Conservation (phyloP, 1,284 basidiomycete species). For the Sanghuangporus baumii region DNA sequence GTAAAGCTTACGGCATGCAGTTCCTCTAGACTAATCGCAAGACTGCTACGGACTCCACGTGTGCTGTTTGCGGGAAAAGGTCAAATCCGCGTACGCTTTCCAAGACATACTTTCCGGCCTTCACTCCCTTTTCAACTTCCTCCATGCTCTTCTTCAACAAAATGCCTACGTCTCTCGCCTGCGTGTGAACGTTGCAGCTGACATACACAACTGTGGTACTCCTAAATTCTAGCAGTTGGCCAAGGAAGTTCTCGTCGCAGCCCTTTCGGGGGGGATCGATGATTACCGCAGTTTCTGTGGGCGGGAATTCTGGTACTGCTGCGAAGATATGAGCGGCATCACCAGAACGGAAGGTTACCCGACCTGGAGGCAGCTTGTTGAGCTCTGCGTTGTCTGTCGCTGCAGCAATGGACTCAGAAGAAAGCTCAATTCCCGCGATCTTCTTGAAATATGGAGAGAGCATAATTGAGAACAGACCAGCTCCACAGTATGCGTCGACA, state of each 20-base stretch:
- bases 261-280: slow-evolving; percentile 92
- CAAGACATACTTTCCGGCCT: slow-evolving; percentile 53
- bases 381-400: slow-evolving; percentile 79
- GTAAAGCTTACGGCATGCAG: not conserved
- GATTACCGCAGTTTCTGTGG: slow-evolving; percentile 63
- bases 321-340: slow-evolving; percentile 67
- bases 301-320: slow-evolving; percentile 62
- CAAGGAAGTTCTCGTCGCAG: slow-evolving; percentile 77
- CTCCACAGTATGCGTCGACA: slow-evolving; percentile 90
- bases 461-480: slow-evolving; percentile 88
- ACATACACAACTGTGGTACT: slow-evolving; percentile 81
- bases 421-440: slow-evolving; percentile 90
- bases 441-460: slow-evolving; percentile 73
- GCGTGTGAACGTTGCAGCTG: slow-evolving; percentile 90
- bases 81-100: slow-evolving; percentile 86
- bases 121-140: slow-evolving; percentile 25
- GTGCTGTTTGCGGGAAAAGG: slow-evolving; percentile 91
- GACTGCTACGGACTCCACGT: slow-evolving; percentile 79
- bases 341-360: slow-evolving; percentile 59
- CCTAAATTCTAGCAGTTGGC: slow-evolving; percentile 71
- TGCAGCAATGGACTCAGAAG: slow-evolving; percentile 68
- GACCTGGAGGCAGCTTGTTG: slow-evolving; percentile 52
- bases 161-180: slow-evolving; percentile 78
- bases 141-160: slow-evolving; percentile 48
- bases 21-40: slow-evolving; percentile 35